Conservation (phyloP, 345 rosid genomes). For the Moricandia moricandioides region DNA sequence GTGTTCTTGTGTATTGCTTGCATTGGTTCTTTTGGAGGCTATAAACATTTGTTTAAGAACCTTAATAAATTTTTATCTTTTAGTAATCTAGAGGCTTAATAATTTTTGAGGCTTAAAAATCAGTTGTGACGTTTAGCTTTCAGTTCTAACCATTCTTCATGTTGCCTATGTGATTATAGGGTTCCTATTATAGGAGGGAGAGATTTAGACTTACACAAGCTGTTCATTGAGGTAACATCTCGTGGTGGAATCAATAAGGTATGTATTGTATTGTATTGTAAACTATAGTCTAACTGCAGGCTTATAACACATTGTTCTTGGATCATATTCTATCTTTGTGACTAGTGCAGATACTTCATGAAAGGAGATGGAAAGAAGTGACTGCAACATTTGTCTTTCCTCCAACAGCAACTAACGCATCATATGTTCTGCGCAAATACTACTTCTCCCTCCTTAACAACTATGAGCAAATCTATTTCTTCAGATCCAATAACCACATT, state of each 20-base stretch:
- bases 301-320: neutral
- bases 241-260: slow-evolving; percentile 98
- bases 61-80: too few relatives aligned
- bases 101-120: neutral
- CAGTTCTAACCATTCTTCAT: neutral
- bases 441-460: slow-evolving; percentile 73
- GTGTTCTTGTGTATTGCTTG: neutral
- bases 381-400: slow-evolving; percentile 92
- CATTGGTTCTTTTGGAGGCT: neutral
- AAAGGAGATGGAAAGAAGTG: slow-evolving; percentile 93
- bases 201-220: slow-evolving; percentile 83
- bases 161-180: slow-evolving; percentile 42
- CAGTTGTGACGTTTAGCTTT: neutral
- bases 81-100: too few relatives aligned
- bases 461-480: slow-evolving; percentile 79
- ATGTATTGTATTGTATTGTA: slow-evolving; percentile 7
- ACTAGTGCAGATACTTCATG: slow-evolving; percentile 62
- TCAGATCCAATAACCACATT: slow-evolving; percentile 53
- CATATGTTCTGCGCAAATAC: slow-evolving; percentile 89
- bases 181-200: slow-evolving; percentile 90
- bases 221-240: slow-evolving; percentile 88
- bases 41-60: too few relatives aligned
- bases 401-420: slow-evolving; percentile 93
- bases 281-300: neutral
- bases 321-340: neutral